These are phyloP conservation scores for Xylaria cubensis DNA, from an alignment of 495 filamentous ascomycete genomes.

Conservation along the genomic window DNA sequence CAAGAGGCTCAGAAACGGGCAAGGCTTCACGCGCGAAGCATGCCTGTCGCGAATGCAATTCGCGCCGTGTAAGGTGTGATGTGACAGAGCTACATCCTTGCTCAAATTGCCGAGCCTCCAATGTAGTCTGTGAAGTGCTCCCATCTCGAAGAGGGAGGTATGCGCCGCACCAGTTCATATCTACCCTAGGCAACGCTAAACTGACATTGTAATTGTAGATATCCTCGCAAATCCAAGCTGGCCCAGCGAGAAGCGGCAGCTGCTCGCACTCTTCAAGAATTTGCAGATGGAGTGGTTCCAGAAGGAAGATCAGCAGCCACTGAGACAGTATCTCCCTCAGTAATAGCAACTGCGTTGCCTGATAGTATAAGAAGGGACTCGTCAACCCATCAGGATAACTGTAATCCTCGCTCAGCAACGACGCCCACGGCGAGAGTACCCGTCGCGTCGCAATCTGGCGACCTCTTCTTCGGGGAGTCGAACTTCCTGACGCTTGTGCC, in stretches of 20 bases:
- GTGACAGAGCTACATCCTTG: not conserved
- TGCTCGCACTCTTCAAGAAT: not conserved
- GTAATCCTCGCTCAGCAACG: not conserved
- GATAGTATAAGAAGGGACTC: not conserved
- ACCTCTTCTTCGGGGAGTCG: not conserved
- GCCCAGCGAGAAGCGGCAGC: not conserved
- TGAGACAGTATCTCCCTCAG: not conserved
- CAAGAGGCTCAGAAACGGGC: constrained; percentile 5
- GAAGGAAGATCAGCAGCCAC: not conserved
- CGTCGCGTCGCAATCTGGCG: not conserved
- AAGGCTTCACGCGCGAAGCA: constrained; percentile 7
- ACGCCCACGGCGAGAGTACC: not conserved
- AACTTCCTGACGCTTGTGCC: constrained; percentile 6
- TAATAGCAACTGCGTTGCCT: not conserved
- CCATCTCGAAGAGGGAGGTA: not conserved
- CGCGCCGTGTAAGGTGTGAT: not conserved
- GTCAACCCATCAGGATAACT: not conserved
- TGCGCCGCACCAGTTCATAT: not conserved
- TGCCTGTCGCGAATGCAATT: constrained; percentile 8
- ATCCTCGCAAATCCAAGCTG: not conserved
- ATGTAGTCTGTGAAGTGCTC: not conserved
- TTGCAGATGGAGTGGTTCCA: not conserved
- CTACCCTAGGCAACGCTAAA: not conserved
- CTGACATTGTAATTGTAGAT: not conserved
- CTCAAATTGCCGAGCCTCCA: not conserved